Conservation (phyloP, 345 rosid species). For the Syzygium aromaticum region DNA sequence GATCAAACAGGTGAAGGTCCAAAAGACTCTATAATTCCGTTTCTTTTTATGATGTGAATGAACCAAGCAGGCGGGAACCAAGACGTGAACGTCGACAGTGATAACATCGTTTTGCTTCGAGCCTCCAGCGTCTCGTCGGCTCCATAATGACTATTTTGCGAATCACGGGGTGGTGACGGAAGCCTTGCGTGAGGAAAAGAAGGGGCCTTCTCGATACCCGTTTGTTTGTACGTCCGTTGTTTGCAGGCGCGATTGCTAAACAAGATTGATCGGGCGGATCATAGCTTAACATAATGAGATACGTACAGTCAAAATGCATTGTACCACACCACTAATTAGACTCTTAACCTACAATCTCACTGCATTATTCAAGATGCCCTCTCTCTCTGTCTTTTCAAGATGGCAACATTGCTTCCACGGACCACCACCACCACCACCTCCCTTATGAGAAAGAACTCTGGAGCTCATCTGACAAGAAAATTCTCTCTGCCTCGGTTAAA, state of each 20-base stretch:
- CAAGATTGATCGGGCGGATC: neutral
- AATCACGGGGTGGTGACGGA: neutral
- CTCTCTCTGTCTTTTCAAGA: neutral
- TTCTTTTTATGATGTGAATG: neutral
- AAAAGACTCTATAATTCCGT: neutral
- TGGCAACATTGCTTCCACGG: neutral
- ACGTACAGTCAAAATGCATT: neutral
- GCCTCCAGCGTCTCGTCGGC: accelerated
- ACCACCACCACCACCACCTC: neutral
- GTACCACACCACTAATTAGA: neutral
- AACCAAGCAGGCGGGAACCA: neutral
- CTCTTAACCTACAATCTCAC: neutral
- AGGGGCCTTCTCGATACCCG: neutral
- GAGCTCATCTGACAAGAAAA: neutral
- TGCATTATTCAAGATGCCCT: neutral
- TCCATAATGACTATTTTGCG: neutral
- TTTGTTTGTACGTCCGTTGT: neutral
- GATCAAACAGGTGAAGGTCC: neutral
- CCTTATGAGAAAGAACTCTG: neutral
- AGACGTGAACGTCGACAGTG: neutral
- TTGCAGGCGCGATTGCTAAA: neutral
- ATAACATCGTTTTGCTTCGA: neutral
- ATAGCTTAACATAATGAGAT: neutral
- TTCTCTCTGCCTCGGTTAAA: neutral
- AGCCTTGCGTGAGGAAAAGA: neutral